These are phyloP conservation scores for Artemisia tridentata DNA, from an alignment of 129 eudicot genomes.

Conservation along the genomic window DNA sequence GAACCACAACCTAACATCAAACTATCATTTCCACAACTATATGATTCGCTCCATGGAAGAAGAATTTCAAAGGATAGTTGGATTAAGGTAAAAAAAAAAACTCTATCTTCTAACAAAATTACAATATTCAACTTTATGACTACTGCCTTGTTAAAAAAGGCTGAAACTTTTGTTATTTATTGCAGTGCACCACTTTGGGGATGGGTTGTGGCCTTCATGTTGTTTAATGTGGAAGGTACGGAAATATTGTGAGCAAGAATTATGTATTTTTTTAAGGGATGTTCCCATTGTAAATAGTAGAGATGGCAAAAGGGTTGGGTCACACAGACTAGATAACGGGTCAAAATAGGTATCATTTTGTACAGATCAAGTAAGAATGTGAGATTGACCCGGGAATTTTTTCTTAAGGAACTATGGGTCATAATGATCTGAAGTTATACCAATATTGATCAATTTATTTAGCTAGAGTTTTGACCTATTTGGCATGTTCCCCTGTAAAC, in stretches of 20 bases:
- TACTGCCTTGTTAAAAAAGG: not conserved
- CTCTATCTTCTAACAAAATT: not conserved
- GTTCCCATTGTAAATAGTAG: too few species aligned
- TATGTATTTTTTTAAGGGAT: not conserved
- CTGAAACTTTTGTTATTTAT: constrained; percentile 29
- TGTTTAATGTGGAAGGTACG: constrained; percentile 70
- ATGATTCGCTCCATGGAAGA: constrained; percentile 95
- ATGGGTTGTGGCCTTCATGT: constrained; percentile 77
- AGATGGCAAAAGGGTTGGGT: too few species aligned
- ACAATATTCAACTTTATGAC: not conserved
- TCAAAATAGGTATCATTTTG: too few species aligned
- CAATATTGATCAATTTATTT: too few species aligned
- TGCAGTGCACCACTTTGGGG: constrained; percentile 90
- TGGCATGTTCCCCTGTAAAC: too few species aligned
- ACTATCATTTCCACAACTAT: constrained; percentile 84
- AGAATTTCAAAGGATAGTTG: constrained; percentile 83
- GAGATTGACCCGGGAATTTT: too few species aligned
- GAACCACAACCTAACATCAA: constrained; percentile 81
- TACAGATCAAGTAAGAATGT: too few species aligned
- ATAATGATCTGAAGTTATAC: too few species aligned
- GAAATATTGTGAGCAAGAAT: not conserved
- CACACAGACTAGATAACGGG: too few species aligned
- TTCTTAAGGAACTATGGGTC: too few species aligned
- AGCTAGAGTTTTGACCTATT: too few species aligned
- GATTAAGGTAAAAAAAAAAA: constrained; percentile 60